These are phyloP conservation scores for Saccharomycopsis sp. DNA, from an alignment of 805 yeast species.

Conservation along the genomic window DNA sequence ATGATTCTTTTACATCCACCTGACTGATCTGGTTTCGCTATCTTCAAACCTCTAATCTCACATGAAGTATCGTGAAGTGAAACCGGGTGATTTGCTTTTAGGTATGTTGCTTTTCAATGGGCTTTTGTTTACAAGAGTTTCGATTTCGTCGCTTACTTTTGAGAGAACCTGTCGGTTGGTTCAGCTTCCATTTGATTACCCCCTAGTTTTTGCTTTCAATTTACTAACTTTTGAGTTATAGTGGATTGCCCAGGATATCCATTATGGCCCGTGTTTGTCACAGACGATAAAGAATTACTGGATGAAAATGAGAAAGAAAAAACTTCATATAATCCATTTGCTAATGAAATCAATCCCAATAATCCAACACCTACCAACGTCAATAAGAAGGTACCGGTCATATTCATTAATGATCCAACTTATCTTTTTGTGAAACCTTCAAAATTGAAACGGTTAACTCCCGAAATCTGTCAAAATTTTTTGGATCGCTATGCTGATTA, in stretches of 20 bases:
- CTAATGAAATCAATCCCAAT: background rate
- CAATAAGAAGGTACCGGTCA: slow-evolving; percentile 7
- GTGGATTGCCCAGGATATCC: slow-evolving; percentile 12
- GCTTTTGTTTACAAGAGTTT: too few species aligned
- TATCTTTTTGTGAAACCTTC: slow-evolving; percentile 11
- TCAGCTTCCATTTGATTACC: too few species aligned
- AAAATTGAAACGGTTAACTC: slow-evolving; percentile 8
- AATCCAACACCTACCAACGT: background rate
- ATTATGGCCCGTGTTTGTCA: slow-evolving; percentile 16
- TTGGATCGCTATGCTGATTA: background rate
- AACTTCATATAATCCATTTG: background rate
- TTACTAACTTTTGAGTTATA: too few species aligned
- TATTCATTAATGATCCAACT: slow-evolving; percentile 14
- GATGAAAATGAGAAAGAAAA: slow-evolving; percentile 2
- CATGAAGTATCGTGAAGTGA: too few species aligned
- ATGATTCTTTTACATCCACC: too few species aligned
- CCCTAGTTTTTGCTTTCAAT: too few species aligned
- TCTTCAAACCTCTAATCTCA: too few species aligned
- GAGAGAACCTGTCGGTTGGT: too few species aligned
- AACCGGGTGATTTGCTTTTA: too few species aligned
- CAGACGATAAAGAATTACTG: slow-evolving; percentile 6
- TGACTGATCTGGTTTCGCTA: too few species aligned
- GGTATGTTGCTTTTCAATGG: too few species aligned
- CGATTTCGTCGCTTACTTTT: too few species aligned
- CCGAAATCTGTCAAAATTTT: slow-evolving; percentile 9